Evolutionary conservation across 1,139 yeast genomes (phyloP).

Genomic region (Kluyveromyces marxianus): DNA sequence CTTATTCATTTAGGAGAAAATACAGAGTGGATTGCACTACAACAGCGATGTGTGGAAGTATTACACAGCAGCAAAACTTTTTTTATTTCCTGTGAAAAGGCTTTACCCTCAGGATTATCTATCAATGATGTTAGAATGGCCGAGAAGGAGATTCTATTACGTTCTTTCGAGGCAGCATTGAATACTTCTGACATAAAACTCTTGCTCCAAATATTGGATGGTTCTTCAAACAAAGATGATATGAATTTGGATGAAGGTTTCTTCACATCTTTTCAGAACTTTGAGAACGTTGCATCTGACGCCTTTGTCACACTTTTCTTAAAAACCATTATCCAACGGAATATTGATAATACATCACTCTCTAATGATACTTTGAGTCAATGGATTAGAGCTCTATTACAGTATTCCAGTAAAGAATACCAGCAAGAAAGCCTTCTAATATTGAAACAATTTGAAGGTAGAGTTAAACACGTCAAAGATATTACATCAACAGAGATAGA

Average conservation of each 20-base stretch:
- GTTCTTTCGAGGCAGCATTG: neutral
- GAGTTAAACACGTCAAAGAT: conserved; percentile 3
- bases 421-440: neutral
- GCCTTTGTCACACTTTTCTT: neutral
- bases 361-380: conserved; percentile 5
- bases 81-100: neutral
- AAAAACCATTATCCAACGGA: conserved; percentile 9
- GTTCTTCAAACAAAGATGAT: neutral
- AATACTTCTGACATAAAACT: neutral
- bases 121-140: neutral
- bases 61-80: neutral
- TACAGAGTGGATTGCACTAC: neutral
- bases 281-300: neutral
- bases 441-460: neutral
- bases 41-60: neutral
- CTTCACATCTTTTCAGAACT: neutral
- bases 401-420: neutral
- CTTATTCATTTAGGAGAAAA: neutral
- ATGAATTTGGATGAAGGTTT: neutral
- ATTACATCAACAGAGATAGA: conserved; percentile 14
- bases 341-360: conserved; percentile 3
- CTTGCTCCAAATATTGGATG: neutral
- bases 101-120: neutral
- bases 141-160: neutral
- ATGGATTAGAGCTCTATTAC: conserved; percentile 9